A percentile compares a stretch with the other conserved stretches of the same genome.
These are phyloP conservation scores for Phytophthora capsici DNA, from an alignment of 352 stramenopile species.

Conservation along the genomic window DNA sequence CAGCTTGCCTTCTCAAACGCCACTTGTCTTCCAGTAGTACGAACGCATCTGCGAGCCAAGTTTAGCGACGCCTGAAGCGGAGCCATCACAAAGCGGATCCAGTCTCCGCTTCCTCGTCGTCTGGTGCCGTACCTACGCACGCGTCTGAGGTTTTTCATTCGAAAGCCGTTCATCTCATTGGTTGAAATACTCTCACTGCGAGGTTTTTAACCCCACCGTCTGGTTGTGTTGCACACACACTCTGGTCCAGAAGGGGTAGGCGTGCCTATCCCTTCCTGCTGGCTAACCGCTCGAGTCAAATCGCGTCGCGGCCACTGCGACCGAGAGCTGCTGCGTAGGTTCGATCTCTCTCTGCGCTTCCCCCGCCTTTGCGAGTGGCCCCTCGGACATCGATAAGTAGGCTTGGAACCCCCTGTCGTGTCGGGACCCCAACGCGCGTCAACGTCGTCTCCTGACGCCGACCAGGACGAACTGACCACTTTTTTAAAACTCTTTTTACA, in stretches of 20 bases:
- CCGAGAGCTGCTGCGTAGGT: not conserved
- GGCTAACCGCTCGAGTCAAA: conserved; percentile 33
- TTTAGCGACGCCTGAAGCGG: not conserved
- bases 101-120: conserved; percentile 21
- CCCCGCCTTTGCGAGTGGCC: conserved; percentile 12
- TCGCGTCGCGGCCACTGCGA: conserved; percentile 21
- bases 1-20: conserved; percentile 15
- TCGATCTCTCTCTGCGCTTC: not conserved
- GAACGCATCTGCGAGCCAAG: not conserved
- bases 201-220: conserved; percentile 1
- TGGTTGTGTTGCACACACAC: conserved; percentile 31
- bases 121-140: conserved; percentile 25
- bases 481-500: conserved; percentile 3
- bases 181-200: not conserved
- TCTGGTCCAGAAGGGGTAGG: conserved; percentile 21
- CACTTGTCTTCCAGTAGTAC: conserved; percentile 10
- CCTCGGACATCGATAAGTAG: conserved; percentile 19
- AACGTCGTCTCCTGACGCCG: conserved; percentile 16
- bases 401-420: conserved; percentile 19
- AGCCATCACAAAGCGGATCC: conserved; percentile 20
- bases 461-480: conserved; percentile 3
- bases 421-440: conserved; percentile 16
- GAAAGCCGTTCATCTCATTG: not conserved
- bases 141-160: not conserved
- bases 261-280: conserved; percentile 29